Base-by-base conservation (phyloP, 2,329 filamentous ascomycete genomes). In the Phyllosticta ampelicida region DNA sequence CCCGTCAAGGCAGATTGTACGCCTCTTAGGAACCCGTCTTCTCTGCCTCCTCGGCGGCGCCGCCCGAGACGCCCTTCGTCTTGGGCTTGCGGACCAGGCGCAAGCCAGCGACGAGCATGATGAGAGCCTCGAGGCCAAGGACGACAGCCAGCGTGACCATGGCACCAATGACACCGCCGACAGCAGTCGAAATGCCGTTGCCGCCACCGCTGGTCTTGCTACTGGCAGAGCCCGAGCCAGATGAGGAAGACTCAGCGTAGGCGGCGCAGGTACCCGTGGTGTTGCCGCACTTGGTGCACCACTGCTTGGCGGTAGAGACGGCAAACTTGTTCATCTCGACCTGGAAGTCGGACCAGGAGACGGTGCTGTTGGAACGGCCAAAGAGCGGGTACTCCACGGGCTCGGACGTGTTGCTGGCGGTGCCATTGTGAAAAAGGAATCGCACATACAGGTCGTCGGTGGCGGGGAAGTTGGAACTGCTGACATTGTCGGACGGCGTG, bases 151-250 rank as follows among this genome's bases (percentile, higher is more conserved):
- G 68, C 0, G 84, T 86, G 18, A 87, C 83, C 77, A 86, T 80
- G 0, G 85, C 85, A 36, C 85, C 85, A 66, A 95, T 90, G 5
- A 92, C 89, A 55, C 90, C 89, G 0, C 88, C 89, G n/a, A 91
- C 83, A 5, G 82, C 79, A 44, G 78, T 82, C 54, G 85, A 86
- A 26, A 95, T 77, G 9, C 80, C 79, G 55, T 58, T 55, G 1
- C 73, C 69, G 19, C 65, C 62, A 44, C 62, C 60, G 19, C 51
- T 57, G 29, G 62, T 62, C 18, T 63, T 60, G 53, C 28, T 49
- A 13, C 16, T 51, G 5, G 44, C 48, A 3, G 56, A 21, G 1
- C 44, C 18, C 13, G 64, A 63, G 21, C 60, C 60, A 23, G 65
- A 62, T 9, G 60, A 55, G 5, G 71, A 65, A 8, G 64, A 62